Conservation (phyloP, 1,284 basidiomycete species). For the Sphaerobolus stellatus region DNA sequence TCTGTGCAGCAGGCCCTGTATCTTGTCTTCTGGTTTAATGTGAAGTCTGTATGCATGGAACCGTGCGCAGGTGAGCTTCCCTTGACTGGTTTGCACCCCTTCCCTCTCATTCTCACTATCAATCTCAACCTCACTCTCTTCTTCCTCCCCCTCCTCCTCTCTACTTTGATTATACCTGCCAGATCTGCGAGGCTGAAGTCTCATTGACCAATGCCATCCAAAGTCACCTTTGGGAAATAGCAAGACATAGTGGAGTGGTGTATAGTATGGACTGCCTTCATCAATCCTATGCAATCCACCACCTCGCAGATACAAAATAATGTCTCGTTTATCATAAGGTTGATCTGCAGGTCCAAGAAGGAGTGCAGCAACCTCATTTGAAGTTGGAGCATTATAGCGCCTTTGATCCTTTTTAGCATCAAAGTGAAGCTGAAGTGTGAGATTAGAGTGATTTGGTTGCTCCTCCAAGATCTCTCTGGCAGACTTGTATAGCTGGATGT, state of each 20-base stretch:
- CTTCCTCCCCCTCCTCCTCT: conserved; percentile 3
- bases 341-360: conserved; percentile 29
- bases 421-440: no score
- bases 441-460: no score
- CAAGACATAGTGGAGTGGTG: conserved; percentile 38
- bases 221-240: conserved; percentile 39
- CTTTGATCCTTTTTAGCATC: conserved; percentile 23
- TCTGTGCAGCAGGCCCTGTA: conserved; percentile 35
- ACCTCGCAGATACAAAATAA: conserved; percentile 31
- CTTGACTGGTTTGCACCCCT: conserved; percentile 37
- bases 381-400: conserved; percentile 37
- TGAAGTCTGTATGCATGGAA: conserved; percentile 37
- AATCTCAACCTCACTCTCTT: conserved; percentile 27
- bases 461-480: conserved; percentile 36
- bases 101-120: conserved; percentile 20
- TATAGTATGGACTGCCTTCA: conserved; percentile 37
- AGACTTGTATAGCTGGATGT: conserved; percentile 30
- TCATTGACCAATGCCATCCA: conserved; percentile 48
- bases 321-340: conserved; percentile 27
- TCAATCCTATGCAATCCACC: conserved; percentile 32
- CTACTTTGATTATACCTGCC: not conserved
- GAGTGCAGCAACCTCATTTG: conserved; percentile 39
- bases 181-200: conserved; percentile 23
- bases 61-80: conserved; percentile 26
- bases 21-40: conserved; percentile 22